Percentiles rank a stretch among this genome's conserved stretches.
phyloP scores from a whole-genome alignment of 2,329 filamentous ascomycete species.

The Endothia cerciana region DNA sequence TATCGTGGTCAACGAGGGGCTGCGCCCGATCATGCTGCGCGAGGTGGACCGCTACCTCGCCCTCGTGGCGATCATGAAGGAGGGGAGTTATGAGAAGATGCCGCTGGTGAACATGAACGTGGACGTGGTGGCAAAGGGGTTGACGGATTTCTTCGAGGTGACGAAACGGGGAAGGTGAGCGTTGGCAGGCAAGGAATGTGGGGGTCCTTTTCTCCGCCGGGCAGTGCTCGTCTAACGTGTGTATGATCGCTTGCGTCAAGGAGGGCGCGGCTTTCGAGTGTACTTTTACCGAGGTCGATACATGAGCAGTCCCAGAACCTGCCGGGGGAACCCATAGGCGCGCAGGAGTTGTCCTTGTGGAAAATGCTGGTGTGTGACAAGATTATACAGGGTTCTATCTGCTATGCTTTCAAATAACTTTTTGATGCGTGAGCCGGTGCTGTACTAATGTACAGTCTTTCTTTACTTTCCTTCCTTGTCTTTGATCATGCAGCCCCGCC shows the following conservation, averaged over 20 bases:
- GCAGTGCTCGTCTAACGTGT: not conserved
- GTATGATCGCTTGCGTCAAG: not conserved
- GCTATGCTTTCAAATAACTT: too few relatives aligned
- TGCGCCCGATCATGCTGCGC: constrained; percentile 67
- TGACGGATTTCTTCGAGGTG: constrained; percentile 79
- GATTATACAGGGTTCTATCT: too few relatives aligned
- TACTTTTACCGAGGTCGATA: not conserved
- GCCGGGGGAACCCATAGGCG: too few relatives aligned
- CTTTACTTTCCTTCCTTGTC: constrained; percentile 4
- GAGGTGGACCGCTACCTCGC: constrained; percentile 77
- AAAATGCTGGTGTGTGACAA: too few relatives aligned
- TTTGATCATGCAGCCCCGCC: not conserved
- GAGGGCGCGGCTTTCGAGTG: not conserved
- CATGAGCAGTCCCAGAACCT: too few relatives aligned
- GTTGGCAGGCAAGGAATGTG: too few relatives aligned
- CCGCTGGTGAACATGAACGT: constrained; percentile 85
- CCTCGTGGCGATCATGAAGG: constrained; percentile 84
- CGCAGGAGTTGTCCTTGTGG: too few relatives aligned
- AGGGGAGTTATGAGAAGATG: constrained; percentile 82
- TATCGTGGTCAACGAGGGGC: constrained; percentile 67
- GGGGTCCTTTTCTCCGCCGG: not conserved
- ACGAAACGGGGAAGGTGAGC: constrained; percentile 57
- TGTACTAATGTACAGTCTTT: not conserved
- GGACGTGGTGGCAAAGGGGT: constrained; percentile 76
- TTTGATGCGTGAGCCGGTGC: not conserved